Conservation (phyloP, 495 filamentous ascomycete genomes). For the Aspergillus conjunctus region DNA sequence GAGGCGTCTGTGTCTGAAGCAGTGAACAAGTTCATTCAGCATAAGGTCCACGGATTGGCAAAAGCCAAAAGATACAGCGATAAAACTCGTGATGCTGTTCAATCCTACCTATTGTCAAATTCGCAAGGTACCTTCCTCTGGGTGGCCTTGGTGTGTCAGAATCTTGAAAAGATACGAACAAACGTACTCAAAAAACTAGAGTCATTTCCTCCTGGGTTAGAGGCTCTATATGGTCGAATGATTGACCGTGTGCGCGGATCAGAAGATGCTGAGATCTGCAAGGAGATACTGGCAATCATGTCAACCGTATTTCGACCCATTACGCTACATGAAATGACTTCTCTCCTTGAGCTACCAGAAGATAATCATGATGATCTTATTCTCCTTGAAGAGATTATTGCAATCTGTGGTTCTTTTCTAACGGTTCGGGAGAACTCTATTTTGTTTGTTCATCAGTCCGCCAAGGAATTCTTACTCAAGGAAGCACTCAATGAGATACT, state of each 20-base stretch:
- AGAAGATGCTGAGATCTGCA: not conserved
- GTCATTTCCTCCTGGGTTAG: conserved; percentile 17
- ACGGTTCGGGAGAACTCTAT: conserved; percentile 29
- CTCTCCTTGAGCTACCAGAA: conserved; percentile 16
- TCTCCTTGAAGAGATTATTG: conserved; percentile 13
- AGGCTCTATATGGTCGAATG: conserved; percentile 24
- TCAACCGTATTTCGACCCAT: conserved; percentile 14
- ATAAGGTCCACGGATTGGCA: conserved; percentile 28
- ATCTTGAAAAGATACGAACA: conserved; percentile 16
- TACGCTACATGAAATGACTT: conserved; percentile 14
- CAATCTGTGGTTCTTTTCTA: conserved; percentile 24
- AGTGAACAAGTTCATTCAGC: conserved; percentile 34
- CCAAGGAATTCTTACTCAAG: conserved; percentile 36
- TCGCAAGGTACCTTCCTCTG: conserved; percentile 34
- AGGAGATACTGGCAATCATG: not conserved
- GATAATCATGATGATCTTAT: not conserved
- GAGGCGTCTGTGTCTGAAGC: conserved; percentile 13
- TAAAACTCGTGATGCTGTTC: conserved; percentile 12
- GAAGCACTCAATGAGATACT: conserved; percentile 20
- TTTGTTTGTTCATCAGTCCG: conserved; percentile 47
- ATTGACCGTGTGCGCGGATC: conserved; percentile 13
- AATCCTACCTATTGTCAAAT: conserved; percentile 10
- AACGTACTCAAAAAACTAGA: conserved; percentile 2
- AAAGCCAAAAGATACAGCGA: not conserved
- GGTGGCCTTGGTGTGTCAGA: conserved; percentile 33